Conservation (phyloP, 768 basidiomycete species). For the Podaxis pistillaris region DNA sequence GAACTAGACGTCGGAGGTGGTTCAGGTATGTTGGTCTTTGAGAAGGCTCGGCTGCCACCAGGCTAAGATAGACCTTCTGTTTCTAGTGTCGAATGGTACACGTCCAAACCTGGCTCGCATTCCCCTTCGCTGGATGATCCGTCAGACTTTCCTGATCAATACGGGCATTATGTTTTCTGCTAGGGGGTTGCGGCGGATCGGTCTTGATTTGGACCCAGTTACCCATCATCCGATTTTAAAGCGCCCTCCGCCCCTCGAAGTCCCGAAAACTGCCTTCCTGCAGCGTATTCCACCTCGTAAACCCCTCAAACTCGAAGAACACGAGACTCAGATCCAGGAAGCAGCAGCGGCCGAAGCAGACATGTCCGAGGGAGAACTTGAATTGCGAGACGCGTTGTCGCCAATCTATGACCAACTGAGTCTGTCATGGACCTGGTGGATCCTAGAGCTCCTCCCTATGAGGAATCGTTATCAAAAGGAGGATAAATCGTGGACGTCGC, state of each 20-base stretch:
- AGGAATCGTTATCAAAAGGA: constrained; percentile 35
- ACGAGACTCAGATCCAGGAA: constrained; percentile 31
- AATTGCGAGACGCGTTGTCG: constrained; percentile 55
- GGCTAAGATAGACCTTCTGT: neutral
- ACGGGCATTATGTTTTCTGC: constrained; percentile 59
- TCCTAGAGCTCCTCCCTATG: constrained; percentile 57
- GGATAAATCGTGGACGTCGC: constrained; percentile 28
- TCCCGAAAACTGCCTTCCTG: constrained; percentile 19
- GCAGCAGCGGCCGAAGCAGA: constrained; percentile 29
- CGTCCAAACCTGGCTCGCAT: constrained; percentile 46
- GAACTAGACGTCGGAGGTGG: constrained; percentile 55
- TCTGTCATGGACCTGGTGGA: constrained; percentile 57
- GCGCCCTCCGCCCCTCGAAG: constrained; percentile 29
- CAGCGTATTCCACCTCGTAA: constrained; percentile 16
- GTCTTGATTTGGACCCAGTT: constrained; percentile 34
- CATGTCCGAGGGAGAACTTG: constrained; percentile 62
- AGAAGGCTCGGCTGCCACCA: neutral
- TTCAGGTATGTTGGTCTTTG: constrained; percentile 27
- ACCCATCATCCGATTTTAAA: constrained; percentile 35
- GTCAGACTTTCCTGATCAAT: constrained; percentile 56
- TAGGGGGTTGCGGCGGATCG: constrained; percentile 37
- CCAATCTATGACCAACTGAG: constrained; percentile 61
- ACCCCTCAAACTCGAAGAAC: constrained; percentile 41
- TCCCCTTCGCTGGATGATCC: constrained; percentile 67
- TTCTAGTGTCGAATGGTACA: constrained; percentile 36